phyloP scores from a whole-genome alignment of 164 flowering plant species.

The Nymphaea colorata region DNA sequence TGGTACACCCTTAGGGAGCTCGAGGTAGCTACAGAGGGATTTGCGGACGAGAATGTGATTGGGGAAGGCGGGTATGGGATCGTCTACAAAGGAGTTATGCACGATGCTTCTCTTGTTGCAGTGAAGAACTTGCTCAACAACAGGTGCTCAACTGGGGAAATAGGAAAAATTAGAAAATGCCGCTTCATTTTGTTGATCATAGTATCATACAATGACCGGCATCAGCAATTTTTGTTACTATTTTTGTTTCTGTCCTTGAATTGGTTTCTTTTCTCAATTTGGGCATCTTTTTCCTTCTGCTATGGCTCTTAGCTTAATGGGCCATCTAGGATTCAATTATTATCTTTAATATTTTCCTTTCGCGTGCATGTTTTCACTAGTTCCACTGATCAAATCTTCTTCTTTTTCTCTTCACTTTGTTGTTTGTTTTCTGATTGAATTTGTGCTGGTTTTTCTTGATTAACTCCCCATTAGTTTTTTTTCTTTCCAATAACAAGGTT shows the following conservation, averaged over 20 bases:
- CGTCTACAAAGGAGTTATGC: slow-evolving; percentile 71
- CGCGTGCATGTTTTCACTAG: too few relatives aligned
- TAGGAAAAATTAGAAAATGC: not conserved
- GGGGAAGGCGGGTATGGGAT: slow-evolving; percentile 99
- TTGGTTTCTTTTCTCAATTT: not conserved
- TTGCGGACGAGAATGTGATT: slow-evolving; percentile 86
- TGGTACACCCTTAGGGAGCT: slow-evolving; percentile 94
- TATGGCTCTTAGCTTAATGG: not conserved
- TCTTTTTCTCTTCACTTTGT: not conserved
- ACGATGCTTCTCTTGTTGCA: slow-evolving; percentile 66
- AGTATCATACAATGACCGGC: too few relatives aligned
- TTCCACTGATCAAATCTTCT: too few relatives aligned
- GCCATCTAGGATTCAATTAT: not conserved
- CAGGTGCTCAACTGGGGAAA: slow-evolving; percentile 29
- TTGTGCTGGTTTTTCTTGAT: not conserved
- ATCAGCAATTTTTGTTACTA: too few relatives aligned
- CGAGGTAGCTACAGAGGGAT: slow-evolving; percentile 73
- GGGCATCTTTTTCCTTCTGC: not conserved
- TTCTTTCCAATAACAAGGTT: too few relatives aligned
- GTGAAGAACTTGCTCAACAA: slow-evolving; percentile 90
- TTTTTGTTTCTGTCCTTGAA: too few relatives aligned
- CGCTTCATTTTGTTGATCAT: too few relatives aligned
- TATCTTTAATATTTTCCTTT: not conserved
- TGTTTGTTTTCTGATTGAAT: not conserved
- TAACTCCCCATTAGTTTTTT: not conserved